Base-by-base conservation (phyloP, 768 basidiomycete genomes). In the Tricholoma bakamatsutake region DNA sequence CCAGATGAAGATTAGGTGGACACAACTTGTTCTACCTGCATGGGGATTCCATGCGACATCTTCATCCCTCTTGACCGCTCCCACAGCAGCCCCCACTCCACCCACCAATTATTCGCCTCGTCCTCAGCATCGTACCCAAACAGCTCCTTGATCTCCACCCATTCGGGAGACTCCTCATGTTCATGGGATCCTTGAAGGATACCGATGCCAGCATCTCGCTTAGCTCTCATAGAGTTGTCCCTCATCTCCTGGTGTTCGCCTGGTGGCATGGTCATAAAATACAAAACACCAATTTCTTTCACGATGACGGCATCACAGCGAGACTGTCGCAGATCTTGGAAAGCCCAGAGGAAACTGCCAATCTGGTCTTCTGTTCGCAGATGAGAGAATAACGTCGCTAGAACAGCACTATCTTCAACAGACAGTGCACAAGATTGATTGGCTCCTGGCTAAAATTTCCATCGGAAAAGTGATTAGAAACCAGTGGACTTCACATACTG, bases 51-150 rank as follows among this genome's bases (percentile, higher is more conserved):
- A 50, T 35, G 53, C 28, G 53, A 51, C 15, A 64, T 51, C 31
- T 60, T 57, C 11, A 54, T 55, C 17, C 64, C 67, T 39, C 59
- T 62, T 6, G 73, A 71, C 28, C 71, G 61, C 62, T 80, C 71
- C 45, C 72, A 67, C 52, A 80, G 66, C 24, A 78, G 57, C 9
- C 80, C 80, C 78, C 78, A 81, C 53, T 76, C 70, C 31, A 78
- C 66, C 81, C 82, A 83, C 82, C 82, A 84, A 55, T 83, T 76
- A 54, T 82, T 81, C 9, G 80, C 82, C 27, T 80, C 78, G 28
- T 84, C 82, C 61, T 80, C 78, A 21, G 80, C 78, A 54, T 81
- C 77, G 61, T 83, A 83, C 12, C 73, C 73, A 59, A 80, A 83
- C 21, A 80, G 58, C 18, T 73, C 71, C 54, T 74, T 76, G 43